Conservation (phyloP, 495 filamentous ascomycete species). For the Hypoxylon crocopeplum region DNA sequence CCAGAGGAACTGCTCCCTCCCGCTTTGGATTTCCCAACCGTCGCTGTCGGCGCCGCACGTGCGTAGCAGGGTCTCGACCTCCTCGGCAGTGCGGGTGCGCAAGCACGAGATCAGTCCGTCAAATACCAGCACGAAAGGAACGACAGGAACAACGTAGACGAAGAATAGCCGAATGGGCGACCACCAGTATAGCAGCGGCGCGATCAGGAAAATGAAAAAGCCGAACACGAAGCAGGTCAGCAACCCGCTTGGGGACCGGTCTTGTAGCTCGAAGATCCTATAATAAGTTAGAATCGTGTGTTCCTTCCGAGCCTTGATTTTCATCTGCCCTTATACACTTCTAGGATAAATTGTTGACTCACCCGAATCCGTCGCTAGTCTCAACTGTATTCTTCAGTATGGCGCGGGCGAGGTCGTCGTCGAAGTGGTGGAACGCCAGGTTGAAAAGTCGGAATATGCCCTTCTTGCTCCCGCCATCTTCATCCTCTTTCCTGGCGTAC, state of each 20-base stretch:
- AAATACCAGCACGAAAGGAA: constrained; percentile 68
- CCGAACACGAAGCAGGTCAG: constrained; percentile 62
- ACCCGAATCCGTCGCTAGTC: constrained; percentile 70
- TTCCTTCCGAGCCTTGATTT: background rate
- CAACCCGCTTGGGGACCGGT: constrained; percentile 60
- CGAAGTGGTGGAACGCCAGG: constrained; percentile 80
- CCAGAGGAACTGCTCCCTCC: constrained; percentile 56
- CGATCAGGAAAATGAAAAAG: constrained; percentile 58
- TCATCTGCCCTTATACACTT: too few relatives aligned
- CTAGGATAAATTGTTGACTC: constrained; percentile 19
- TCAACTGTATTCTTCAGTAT: constrained; percentile 68
- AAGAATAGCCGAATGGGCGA: constrained; percentile 65
- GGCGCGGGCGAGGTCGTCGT: constrained; percentile 61
- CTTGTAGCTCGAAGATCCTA: constrained; percentile 77
- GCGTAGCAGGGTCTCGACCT: constrained; percentile 64
- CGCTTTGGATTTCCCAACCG: constrained; percentile 63
- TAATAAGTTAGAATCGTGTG: background rate
- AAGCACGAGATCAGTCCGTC: constrained; percentile 72
- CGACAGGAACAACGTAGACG: constrained; percentile 67
- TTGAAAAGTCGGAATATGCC: constrained; percentile 71
- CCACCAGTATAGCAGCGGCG: constrained; percentile 61
- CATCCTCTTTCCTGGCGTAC: constrained; percentile 39
- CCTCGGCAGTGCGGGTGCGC: constrained; percentile 67
- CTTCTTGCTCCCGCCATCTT: constrained; percentile 43
- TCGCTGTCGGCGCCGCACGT: constrained; percentile 53